Evolutionary conservation across 306 rosid genomes (phyloP), one percentile per base, ranked within the genome.

Genomic region (Pyrus pyrifolia): DNA sequence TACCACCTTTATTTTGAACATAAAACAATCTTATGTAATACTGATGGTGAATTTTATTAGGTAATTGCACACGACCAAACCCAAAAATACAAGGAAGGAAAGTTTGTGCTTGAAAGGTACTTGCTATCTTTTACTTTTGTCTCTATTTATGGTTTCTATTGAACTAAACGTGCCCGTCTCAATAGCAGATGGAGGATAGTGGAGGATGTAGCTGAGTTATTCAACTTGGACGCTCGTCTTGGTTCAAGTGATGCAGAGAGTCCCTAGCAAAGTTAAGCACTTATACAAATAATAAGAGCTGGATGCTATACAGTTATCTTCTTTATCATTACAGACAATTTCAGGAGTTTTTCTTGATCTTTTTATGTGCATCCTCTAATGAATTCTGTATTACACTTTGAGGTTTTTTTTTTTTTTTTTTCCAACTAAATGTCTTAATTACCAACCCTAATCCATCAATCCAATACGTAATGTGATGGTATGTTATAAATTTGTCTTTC

Each of bases 51-150:
- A 60, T 81, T 78, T 42, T 52, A 79, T 64, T 78, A 93, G 98
- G 90, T 89, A 57, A 65, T 83, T 46, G 92, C 93, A 23, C 96
- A 91, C 66, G 98, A 91, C 76, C 86, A 88, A 74, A 81, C 68
- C 85, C 93, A 87, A 83, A 76, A 45, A 23, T 89, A 87, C 90
- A 90, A 88, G 88, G 97, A 91, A 80, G 97, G 96, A 78, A 91
- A 89, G 77, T 91, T 88, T 86, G 91, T 93, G 74, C 93, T 93
- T 6, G 94, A 91, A 86, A 88, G 93, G 97, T 85, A 79, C n/a
- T 17, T 27, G 12, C 66, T 17, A 8, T 45, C 27, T 71, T 67
- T 44, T 80, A 78, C 66, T 59, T 2, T 38, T 25, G 42, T 73
- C 52, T 62, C 53, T 14, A 8, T 18, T 33, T 76, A 22, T 55